Percentiles rank a stretch among this genome's conserved stretches.
These are phyloP conservation scores for Alopecurus myosuroides DNA, from an alignment of 176 grass and related monocot genomes.

Conservation along the genomic window DNA sequence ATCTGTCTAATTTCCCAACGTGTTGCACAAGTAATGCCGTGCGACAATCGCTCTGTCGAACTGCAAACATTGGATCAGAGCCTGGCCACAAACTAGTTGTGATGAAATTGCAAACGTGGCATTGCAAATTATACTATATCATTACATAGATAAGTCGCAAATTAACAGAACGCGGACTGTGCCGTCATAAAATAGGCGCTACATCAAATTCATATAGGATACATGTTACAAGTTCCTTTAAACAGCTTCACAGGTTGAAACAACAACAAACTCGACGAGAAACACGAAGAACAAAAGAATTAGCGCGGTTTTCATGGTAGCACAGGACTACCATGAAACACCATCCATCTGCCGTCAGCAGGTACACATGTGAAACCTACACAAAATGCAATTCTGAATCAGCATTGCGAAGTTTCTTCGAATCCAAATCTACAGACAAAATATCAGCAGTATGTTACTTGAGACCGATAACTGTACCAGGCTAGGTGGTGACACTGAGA, in stretches of 20 bases:
- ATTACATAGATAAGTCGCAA: not conserved
- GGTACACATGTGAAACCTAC: not conserved
- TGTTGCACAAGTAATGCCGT: no score
- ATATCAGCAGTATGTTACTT: not conserved
- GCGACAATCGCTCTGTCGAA: no score
- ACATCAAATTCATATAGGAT: not conserved
- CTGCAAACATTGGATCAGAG: not conserved
- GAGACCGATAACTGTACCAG: not conserved
- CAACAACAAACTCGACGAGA: not conserved
- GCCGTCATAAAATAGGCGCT: not conserved
- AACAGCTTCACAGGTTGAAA: not conserved
- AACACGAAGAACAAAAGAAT: conserved; percentile 8
- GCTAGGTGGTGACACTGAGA: not conserved
- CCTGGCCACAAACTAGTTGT: not conserved
- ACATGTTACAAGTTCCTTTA: not conserved
- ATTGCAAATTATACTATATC: not conserved
- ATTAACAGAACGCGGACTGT: not conserved
- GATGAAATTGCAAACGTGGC: not conserved
- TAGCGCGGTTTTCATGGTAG: not conserved
- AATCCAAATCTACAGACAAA: not conserved
- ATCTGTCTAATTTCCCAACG: no score
- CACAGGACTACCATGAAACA: not conserved
- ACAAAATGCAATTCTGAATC: not conserved
- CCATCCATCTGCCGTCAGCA: not conserved
- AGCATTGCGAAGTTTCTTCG: not conserved